phyloP scores from a whole-genome alignment of 345 rosid genomes.

The Lagerstroemia speciosa region DNA sequence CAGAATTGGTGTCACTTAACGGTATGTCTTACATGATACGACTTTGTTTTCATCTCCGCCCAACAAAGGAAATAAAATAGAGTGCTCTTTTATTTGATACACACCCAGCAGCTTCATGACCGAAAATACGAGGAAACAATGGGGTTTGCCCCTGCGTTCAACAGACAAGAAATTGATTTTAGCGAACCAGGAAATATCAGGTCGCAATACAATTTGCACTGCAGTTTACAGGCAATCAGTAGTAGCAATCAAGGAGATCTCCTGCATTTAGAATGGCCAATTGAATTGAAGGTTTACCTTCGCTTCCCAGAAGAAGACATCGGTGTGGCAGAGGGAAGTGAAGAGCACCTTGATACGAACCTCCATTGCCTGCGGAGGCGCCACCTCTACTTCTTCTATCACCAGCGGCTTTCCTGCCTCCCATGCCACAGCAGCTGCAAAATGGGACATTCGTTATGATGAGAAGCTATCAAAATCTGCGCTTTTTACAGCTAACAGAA shows the following conservation, averaged over 20 bases:
- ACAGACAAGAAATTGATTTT: background rate
- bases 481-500: background rate
- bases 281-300: slow-evolving; percentile 29
- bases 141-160: slow-evolving; percentile 26
- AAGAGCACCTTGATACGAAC: slow-evolving; percentile 37
- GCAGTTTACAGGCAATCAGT: too few relatives aligned
- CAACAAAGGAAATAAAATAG: background rate
- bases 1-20: too few relatives aligned
- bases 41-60: too few relatives aligned
- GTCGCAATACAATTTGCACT: too few relatives aligned
- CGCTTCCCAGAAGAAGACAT: slow-evolving; percentile 51
- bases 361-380: slow-evolving; percentile 37
- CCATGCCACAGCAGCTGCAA: slow-evolving; percentile 49
- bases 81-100: background rate
- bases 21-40: too few relatives aligned
- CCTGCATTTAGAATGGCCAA: too few relatives aligned
- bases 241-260: too few relatives aligned
- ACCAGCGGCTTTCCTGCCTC: slow-evolving; percentile 51
- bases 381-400: slow-evolving; percentile 47
- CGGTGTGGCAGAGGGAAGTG: slow-evolving; percentile 39
- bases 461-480: too few relatives aligned
- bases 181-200: background rate
- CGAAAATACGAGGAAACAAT: slow-evolving; percentile 29
- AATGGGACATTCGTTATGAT: background rate
- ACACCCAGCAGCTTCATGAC: slow-evolving; percentile 39